These are phyloP conservation scores for Cladophialophora chaetospira DNA, from an alignment of 2,329 filamentous ascomycete genomes.

Conservation along the genomic window DNA sequence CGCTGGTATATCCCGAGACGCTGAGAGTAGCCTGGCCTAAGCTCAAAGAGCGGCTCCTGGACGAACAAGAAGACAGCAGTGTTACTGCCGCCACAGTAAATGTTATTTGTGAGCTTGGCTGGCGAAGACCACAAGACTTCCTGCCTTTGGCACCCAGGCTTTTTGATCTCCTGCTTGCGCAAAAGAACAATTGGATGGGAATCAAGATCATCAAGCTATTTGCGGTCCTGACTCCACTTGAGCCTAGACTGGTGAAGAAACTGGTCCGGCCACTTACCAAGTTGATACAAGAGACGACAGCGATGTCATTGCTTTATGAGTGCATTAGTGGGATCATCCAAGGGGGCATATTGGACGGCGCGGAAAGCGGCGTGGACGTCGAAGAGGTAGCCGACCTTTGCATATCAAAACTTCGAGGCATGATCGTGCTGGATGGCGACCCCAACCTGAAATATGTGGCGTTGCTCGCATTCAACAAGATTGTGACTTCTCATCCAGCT, in stretches of 20 bases:
- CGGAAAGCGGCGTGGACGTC: constrained; percentile 75
- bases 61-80: constrained; percentile 84
- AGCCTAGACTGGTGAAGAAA: constrained; percentile 88
- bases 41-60: constrained; percentile 91
- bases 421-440: constrained; percentile 91
- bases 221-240: constrained; percentile 87
- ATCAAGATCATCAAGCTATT: constrained; percentile 99
- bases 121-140: constrained; percentile 91
- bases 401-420: constrained; percentile 87
- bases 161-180: constrained; percentile 88
- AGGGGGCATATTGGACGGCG: constrained; percentile 84
- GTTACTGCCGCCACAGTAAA: constrained; percentile 97
- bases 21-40: constrained; percentile 92
- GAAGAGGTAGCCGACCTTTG: constrained; percentile 92
- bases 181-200: constrained; percentile 99
- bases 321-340: constrained; percentile 99
- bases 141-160: constrained; percentile 85
- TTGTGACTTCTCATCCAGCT: constrained; percentile 82
- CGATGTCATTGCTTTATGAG: constrained; percentile 98
- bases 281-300: constrained; percentile 89
- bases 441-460: constrained; percentile 98
- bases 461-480: constrained; percentile 90
- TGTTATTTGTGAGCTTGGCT: constrained; percentile 92
- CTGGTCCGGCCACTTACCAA: constrained; percentile 86
- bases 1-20: constrained; percentile 94